These are phyloP conservation scores for Persicaria maculosa DNA, from an alignment of 148 eudicot species.

Conservation along the genomic window DNA sequence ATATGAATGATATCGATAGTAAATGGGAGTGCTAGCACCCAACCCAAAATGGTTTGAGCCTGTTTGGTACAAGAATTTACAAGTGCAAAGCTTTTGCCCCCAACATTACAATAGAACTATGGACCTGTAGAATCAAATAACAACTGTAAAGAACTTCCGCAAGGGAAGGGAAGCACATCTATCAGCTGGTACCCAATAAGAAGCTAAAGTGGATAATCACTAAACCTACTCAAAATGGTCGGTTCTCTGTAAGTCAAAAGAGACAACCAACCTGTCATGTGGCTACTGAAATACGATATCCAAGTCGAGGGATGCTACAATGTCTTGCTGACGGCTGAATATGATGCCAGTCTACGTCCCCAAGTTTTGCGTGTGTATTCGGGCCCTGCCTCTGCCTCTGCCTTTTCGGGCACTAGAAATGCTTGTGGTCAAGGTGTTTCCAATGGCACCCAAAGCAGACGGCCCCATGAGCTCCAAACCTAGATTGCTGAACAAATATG, in stretches of 20 bases:
- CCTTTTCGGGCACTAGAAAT: conserved; percentile 53
- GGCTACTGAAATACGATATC: background rate
- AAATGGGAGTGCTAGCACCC: background rate
- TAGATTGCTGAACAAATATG: conserved; percentile 40
- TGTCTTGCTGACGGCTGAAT: background rate
- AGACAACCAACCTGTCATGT: background rate
- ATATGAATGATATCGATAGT: background rate
- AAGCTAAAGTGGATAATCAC: conserved; percentile 11
- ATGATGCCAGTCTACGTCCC: background rate
- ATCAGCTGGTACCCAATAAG: conserved; percentile 11
- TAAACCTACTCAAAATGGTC: conserved; percentile 12
- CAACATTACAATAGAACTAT: conserved; percentile 8
- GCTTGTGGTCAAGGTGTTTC: conserved; percentile 37
- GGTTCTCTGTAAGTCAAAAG: conserved; percentile 7
- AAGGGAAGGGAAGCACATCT: background rate
- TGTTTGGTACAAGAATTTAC: conserved; percentile 2
- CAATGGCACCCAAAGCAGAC: conserved; percentile 35
- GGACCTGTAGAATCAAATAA: conserved; percentile 6
- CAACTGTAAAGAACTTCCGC: conserved; percentile 6
- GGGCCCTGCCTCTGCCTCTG: conserved; percentile 29
- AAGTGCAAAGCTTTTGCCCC: conserved; percentile 1
- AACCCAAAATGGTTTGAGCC: background rate
- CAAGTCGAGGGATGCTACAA: background rate
- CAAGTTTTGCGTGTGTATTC: background rate
- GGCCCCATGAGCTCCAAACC: conserved; percentile 72